Evolutionary conservation across 495 filamentous ascomycete species (phyloP).

Genomic region (Xylaria venustula): DNA sequence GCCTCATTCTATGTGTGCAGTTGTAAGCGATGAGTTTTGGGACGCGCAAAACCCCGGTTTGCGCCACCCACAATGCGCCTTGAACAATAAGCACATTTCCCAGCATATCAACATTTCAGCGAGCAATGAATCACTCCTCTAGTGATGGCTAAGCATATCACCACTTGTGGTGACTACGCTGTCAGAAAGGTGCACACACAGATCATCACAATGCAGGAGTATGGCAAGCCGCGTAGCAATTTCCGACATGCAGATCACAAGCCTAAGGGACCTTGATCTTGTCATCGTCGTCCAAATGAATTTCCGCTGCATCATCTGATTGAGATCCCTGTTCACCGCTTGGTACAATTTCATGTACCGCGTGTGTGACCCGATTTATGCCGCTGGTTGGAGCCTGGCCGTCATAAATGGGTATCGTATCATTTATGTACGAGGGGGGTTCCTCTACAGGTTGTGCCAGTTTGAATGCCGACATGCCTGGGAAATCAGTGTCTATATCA

Average conservation of each 20-base stretch:
- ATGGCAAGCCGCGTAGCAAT: neutral
- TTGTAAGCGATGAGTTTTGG: neutral
- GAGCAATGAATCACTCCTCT: too few relatives aligned
- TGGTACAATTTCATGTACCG: slow-evolving; percentile 35
- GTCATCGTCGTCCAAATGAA: slow-evolving; percentile 41
- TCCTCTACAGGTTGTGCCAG: slow-evolving; percentile 16
- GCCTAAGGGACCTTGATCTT: slow-evolving; percentile 24
- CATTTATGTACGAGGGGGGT: slow-evolving; percentile 16
- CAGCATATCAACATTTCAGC: too few relatives aligned
- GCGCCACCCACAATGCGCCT: too few relatives aligned
- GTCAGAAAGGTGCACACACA: neutral
- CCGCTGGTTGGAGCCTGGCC: slow-evolving; percentile 23
- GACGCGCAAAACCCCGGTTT: neutral
- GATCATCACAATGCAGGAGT: neutral
- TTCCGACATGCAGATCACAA: neutral
- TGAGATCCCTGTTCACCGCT: slow-evolving; percentile 27
- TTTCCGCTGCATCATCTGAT: slow-evolving; percentile 44
- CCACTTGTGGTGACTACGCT: neutral
- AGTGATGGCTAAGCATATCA: too few relatives aligned
- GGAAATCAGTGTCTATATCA: slow-evolving; percentile 24
- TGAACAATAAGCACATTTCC: too few relatives aligned
- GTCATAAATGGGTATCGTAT: slow-evolving; percentile 13
- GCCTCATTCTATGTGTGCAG: neutral
- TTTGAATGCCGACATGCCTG: slow-evolving; percentile 24
- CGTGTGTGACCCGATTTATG: slow-evolving; percentile 32